Percentiles rank a stretch among this genome's conserved stretches.
phyloP scores from a whole-genome alignment of 148 eudicot genomes.

The Polygonum aviculare region DNA sequence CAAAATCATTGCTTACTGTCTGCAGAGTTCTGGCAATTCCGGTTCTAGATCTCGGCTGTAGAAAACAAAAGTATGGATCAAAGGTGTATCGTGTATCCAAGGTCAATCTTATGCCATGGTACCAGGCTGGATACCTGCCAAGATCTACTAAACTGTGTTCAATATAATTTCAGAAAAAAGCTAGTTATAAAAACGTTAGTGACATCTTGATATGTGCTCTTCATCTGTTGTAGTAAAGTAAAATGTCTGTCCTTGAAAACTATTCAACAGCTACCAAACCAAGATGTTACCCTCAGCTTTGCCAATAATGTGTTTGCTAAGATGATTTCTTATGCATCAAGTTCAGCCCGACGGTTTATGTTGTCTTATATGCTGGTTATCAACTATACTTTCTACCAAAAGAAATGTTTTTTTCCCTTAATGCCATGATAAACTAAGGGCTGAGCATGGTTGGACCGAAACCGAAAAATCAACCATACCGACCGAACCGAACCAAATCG shows the following conservation, averaged over 20 bases:
- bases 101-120: background rate
- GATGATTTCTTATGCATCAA: background rate
- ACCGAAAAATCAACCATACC: too few relatives aligned
- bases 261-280: background rate
- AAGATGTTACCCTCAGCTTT: background rate
- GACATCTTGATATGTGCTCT: background rate
- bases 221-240: background rate
- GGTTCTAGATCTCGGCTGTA: constrained; percentile 6
- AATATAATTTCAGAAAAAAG: background rate
- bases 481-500: too few relatives aligned
- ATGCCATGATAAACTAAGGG: too few relatives aligned
- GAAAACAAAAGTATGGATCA: background rate
- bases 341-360: too few relatives aligned
- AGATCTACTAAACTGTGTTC: background rate
- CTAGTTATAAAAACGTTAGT: background rate
- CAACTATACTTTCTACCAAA: too few relatives aligned
- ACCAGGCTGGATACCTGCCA: background rate
- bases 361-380: too few relatives aligned
- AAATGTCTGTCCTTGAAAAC: background rate
- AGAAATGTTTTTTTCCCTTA: too few relatives aligned
- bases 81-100: background rate
- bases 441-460: too few relatives aligned
- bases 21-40: constrained; percentile 8
- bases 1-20: background rate
- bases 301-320: background rate